Conservation (phyloP, 192 early-diverging fungal species). For the Backusella liffmaniae region DNA sequence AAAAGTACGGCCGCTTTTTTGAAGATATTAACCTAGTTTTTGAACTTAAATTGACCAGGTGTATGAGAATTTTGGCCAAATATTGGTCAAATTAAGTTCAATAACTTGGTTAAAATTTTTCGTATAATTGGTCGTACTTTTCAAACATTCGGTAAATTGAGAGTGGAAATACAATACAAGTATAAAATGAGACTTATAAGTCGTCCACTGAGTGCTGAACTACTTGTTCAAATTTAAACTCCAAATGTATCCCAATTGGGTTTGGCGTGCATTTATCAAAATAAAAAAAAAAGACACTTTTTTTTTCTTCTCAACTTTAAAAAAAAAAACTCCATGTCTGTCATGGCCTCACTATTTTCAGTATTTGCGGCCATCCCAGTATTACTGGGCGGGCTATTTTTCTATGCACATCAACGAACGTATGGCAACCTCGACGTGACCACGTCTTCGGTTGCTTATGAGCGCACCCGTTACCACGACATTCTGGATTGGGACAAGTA, state of each 20-base stretch:
- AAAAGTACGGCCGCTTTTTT: too few species aligned
- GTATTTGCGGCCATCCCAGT: conserved; percentile 31
- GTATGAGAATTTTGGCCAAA: too few species aligned
- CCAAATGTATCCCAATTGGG: neutral
- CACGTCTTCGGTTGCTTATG: conserved; percentile 39
- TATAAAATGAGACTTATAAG: too few species aligned
- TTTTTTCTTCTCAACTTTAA: neutral
- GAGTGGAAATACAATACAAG: too few species aligned
- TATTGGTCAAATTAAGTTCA: too few species aligned
- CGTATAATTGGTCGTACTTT: too few species aligned
- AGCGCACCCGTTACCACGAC: conserved; percentile 38
- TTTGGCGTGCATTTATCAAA: neutral
- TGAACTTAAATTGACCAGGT: too few species aligned
- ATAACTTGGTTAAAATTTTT: too few species aligned
- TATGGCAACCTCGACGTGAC: conserved; percentile 39
- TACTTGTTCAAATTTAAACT: neutral
- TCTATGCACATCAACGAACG: conserved; percentile 28
- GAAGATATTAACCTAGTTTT: too few species aligned
- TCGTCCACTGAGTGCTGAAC: too few species aligned
- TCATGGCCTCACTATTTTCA: conserved; percentile 18
- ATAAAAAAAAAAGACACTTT: neutral
- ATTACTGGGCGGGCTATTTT: conserved; percentile 15
- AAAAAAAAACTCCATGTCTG: conserved; percentile 9
- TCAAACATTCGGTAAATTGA: too few species aligned
- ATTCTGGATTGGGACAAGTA: conserved; percentile 69